Percentiles rank a stretch among this genome's conserved stretches.
phyloP scores from a whole-genome alignment of 1,139 yeast genomes.

The Hyphopichia khmerensis region DNA sequence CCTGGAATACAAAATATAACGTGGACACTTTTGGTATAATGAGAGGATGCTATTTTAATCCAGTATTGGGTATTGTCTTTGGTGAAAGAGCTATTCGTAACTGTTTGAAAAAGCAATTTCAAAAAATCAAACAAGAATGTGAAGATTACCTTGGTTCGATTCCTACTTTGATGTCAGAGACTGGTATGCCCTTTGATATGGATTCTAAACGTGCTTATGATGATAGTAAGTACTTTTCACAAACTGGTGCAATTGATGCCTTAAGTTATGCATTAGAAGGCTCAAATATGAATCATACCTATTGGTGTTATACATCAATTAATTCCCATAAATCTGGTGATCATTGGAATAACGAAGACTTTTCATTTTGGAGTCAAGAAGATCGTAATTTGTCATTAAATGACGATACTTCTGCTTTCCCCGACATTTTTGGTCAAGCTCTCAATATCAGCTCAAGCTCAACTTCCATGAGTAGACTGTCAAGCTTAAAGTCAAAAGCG shows the following conservation, averaged over 20 bases:
- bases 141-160: conserved; percentile 55
- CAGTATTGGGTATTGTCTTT: conserved; percentile 72
- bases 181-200: conserved; percentile 98
- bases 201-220: conserved; percentile 68
- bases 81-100: conserved; percentile 80
- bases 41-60: conserved; percentile 72
- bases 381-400: conserved; percentile 36
- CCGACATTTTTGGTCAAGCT: background rate
- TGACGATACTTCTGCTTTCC: background rate
- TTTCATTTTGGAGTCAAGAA: conserved; percentile 80
- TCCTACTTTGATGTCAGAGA: conserved; percentile 83
- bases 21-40: conserved; percentile 91
- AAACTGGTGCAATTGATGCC: conserved; percentile 83
- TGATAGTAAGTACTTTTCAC: conserved; percentile 66
- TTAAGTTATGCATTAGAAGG: conserved; percentile 75
- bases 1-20: conserved; percentile 74
- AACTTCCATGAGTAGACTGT: background rate
- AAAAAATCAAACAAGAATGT: conserved; percentile 64
- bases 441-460: background rate
- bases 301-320: conserved; percentile 79
- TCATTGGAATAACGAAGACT: conserved; percentile 89
- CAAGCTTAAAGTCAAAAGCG: background rate
- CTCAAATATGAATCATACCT: conserved; percentile 66
- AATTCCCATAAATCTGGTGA: conserved; percentile 87
- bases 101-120: conserved; percentile 66